Conservation (phyloP, 768 basidiomycete species). For the Pulveroboletus frians region DNA sequence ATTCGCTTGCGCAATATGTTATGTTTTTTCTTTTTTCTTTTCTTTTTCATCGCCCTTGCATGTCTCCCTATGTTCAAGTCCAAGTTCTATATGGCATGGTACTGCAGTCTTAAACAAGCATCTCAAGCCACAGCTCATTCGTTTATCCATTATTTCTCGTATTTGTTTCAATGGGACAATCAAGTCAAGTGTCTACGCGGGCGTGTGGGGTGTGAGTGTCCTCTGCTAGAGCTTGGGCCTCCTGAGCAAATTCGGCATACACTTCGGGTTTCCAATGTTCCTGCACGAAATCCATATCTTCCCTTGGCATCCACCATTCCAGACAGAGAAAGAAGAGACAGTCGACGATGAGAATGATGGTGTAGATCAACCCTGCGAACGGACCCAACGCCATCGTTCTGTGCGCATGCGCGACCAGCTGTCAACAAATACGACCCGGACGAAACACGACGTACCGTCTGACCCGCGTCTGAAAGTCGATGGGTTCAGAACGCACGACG, state of each 20-base stretch:
- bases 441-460: constrained; percentile 46
- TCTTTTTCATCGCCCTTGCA: background rate
- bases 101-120: constrained; percentile 2
- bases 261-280: constrained; percentile 51
- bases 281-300: constrained; percentile 70
- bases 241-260: constrained; percentile 16
- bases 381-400: constrained; percentile 76
- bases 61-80: background rate
- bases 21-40: background rate
- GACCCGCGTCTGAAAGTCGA: constrained; percentile 76
- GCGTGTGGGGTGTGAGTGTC: background rate
- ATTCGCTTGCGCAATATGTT: background rate
- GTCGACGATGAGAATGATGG: constrained; percentile 83
- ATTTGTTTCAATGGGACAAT: constrained; percentile 12
- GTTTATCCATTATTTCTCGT: constrained; percentile 18
- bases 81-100: constrained; percentile 2
- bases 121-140: constrained; percentile 2
- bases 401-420: background rate
- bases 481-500: constrained; percentile 55
- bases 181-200: background rate
- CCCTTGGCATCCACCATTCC: constrained; percentile 79
- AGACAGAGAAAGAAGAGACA: constrained; percentile 83
- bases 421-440: too few species aligned
- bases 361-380: constrained; percentile 83
- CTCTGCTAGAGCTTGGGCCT: background rate